Conservation (phyloP, 805 yeast species). For the Sungouiella thailandica region DNA sequence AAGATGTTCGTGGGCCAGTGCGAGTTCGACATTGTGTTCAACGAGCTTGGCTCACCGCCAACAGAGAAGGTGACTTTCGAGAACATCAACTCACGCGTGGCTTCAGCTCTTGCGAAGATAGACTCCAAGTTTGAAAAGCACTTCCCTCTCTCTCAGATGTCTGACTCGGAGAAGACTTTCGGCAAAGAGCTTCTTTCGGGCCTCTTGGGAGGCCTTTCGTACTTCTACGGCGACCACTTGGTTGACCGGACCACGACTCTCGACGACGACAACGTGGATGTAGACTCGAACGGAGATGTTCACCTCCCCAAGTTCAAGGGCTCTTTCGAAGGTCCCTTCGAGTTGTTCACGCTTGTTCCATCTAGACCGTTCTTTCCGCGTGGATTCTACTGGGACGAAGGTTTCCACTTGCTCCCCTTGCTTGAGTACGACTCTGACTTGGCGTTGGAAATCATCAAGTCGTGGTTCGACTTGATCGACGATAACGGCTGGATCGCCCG, state of each 20-base stretch:
- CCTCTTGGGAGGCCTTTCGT: slow-evolving; percentile 84
- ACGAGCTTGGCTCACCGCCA: slow-evolving; percentile 37
- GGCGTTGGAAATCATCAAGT: slow-evolving; percentile 69
- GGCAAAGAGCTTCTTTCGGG: slow-evolving; percentile 80
- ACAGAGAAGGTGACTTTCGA: slow-evolving; percentile 33
- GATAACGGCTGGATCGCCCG: slow-evolving; percentile 96
- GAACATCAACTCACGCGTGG: slow-evolving; percentile 33
- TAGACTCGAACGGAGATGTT: slow-evolving; percentile 21
- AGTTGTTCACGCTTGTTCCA: slow-evolving; percentile 80
- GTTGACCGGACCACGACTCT: slow-evolving; percentile 69
- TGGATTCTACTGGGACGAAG: slow-evolving; percentile 99
- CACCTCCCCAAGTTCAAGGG: slow-evolving; percentile 42
- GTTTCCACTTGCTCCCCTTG: slow-evolving; percentile 84
- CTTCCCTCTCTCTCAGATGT: slow-evolving; percentile 55
- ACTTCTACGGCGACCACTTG: slow-evolving; percentile 75
- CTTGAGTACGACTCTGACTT: slow-evolving; percentile 79
- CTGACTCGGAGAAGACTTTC: slow-evolving; percentile 44
- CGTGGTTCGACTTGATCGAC: slow-evolving; percentile 86
- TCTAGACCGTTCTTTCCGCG: slow-evolving; percentile 93
- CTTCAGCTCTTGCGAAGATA: slow-evolving; percentile 31
- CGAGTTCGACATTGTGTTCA: slow-evolving; percentile 68
- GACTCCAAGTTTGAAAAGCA: slow-evolving; percentile 47
- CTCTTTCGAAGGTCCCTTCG: slow-evolving; percentile 67
- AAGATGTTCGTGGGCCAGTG: slow-evolving; percentile 68
- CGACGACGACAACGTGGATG: slow-evolving; percentile 66